phyloP scores from a whole-genome alignment of 257 asterid genomes.

The Mitragyna speciosa region DNA sequence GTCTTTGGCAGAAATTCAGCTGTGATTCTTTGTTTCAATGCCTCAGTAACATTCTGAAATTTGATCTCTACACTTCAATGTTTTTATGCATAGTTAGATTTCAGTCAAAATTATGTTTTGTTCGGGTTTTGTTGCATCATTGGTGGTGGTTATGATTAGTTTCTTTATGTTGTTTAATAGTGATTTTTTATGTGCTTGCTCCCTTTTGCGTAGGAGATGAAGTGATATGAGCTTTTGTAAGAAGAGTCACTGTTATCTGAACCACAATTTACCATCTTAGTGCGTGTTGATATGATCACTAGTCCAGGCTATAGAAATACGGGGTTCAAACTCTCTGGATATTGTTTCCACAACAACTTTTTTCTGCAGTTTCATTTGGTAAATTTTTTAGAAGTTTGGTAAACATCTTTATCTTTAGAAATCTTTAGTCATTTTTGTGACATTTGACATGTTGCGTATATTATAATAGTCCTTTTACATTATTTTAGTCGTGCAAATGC shows the following conservation, averaged over 20 bases:
- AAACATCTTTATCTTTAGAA: conserved; percentile 22
- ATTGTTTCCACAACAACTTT: not conserved
- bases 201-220: not conserved
- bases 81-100: not conserved
- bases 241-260: not conserved
- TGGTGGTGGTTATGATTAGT: not conserved
- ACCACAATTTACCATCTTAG: not conserved
- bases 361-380: not conserved
- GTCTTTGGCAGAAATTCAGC: not conserved
- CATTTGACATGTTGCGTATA: conserved; percentile 4
- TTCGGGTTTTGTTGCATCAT: not conserved
- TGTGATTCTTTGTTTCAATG: not conserved
- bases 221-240: not conserved
- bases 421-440: conserved; percentile 4
- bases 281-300: conserved; percentile 4
- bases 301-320: not conserved
- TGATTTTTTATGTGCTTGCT: not conserved
- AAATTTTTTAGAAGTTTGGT: conserved; percentile 23
- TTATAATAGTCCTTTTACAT: not conserved
- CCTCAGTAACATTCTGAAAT: not conserved
- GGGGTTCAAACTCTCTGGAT: not conserved
- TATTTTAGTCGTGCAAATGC: not conserved
- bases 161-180: not conserved
- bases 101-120: not conserved
- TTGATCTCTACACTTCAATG: not conserved